Evolutionary conservation across 495 filamentous ascomycete species (phyloP).

Genomic region (Daldinia vernicosa): DNA sequence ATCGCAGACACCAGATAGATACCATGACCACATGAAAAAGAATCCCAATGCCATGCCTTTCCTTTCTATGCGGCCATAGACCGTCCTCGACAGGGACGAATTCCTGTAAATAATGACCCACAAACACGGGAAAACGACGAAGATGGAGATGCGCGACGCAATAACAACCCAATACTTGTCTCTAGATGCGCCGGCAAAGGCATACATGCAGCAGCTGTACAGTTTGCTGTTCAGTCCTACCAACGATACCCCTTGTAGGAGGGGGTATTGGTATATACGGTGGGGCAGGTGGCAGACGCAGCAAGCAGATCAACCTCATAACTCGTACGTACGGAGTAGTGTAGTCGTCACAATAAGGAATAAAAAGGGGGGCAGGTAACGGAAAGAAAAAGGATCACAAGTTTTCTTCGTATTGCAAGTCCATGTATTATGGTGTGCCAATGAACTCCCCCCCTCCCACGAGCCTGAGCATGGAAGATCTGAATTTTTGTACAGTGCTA

Average conservation of each 20-base stretch:
- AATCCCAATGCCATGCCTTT: neutral
- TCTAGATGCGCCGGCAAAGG: constrained; percentile 5
- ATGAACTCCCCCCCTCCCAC: constrained; percentile 32
- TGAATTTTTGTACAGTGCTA: constrained; percentile 40
- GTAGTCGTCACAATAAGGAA: constrained; percentile 31
- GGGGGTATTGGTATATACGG: constrained; percentile 27
- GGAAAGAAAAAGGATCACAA: constrained; percentile 12
- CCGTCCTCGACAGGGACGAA: neutral
- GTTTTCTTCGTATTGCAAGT: constrained; percentile 38
- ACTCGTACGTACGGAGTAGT: neutral
- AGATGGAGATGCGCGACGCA: neutral
- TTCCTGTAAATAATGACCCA: too few species aligned
- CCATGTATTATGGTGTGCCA: constrained; percentile 35
- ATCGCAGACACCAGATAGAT: neutral
- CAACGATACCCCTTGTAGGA: neutral
- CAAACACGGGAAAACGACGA: neutral
- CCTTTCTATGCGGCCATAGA: neutral
- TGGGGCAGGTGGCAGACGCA: constrained; percentile 7
- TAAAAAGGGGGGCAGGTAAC: constrained; percentile 14
- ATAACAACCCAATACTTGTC: neutral
- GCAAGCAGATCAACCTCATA: constrained; percentile 14
- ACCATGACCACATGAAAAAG: too few species aligned
- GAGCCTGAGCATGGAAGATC: constrained; percentile 38
- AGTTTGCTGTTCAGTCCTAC: constrained; percentile 9
- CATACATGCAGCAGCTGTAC: neutral